Percentiles rank a stretch among this genome's conserved stretches.
These are phyloP conservation scores for Cucurbita moschata DNA, from an alignment of 306 rosid genomes.

Conservation along the genomic window DNA sequence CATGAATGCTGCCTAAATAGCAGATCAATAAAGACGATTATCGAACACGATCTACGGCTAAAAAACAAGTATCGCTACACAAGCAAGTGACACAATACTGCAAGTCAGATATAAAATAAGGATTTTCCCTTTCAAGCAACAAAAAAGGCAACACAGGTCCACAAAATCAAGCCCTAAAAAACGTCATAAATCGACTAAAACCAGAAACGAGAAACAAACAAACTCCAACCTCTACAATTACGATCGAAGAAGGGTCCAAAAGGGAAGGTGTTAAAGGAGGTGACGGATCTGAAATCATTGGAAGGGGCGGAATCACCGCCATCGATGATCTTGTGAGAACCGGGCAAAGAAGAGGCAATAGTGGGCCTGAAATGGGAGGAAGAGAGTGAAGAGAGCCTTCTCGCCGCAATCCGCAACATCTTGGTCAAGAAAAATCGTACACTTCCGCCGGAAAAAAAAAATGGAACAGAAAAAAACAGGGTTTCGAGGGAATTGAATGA, in stretches of 20 bases:
- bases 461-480: background rate
- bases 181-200: background rate
- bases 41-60: background rate
- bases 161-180: background rate
- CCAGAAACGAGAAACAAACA: background rate
- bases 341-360: constrained; percentile 12
- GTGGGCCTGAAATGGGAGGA: constrained; percentile 20
- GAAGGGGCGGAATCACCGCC: constrained; percentile 11
- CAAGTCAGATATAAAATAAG: background rate
- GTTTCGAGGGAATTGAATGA: background rate
- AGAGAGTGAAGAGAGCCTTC: constrained; percentile 28
- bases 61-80: background rate
- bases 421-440: background rate
- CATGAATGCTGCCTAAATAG: background rate
- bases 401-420: constrained; percentile 35
- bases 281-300: constrained; percentile 17
- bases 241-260: constrained; percentile 5
- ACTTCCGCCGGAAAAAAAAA: background rate
- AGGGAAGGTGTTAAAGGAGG: background rate
- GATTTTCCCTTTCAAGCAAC: background rate
- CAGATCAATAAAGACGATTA: background rate
- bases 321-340: constrained; percentile 13
- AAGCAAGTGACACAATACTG: background rate
- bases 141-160: background rate
- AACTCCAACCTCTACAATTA: constrained; percentile 21